Base-by-base conservation (phyloP, 169 alveolate species). In the Ichthyophthirius multifiliis region DNA sequence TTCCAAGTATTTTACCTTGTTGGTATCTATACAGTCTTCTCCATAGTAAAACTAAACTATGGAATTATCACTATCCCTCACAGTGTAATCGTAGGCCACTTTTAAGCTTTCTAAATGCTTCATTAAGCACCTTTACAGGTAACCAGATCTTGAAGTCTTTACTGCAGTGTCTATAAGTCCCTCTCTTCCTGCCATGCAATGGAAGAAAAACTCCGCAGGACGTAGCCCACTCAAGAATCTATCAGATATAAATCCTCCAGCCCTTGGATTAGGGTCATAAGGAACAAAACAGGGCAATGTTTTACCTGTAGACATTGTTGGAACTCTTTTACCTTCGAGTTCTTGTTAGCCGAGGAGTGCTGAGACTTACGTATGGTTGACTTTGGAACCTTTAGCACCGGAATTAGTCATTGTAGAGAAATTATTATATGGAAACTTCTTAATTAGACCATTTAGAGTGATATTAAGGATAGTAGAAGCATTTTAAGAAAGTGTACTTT, bases 101-200 rank as follows among this genome's bases (percentile, higher is more conserved):
- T 96, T 90, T 46, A 96, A 83, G 20, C 97, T 94, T 83, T 98
- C 99, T 91, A 98, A 83, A 45, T 97, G 98, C 88, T 98, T 98
- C 82, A 98, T 93, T 37, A 97, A 83, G 82, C 99, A 98, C 76
- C 99, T 96, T 90, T 99, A 99, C 48, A 99, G 89, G 83, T 99
- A 99, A 18, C 99, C 99, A 67, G 98, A 92, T 77, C 99, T 95
- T 32, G 98, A 95, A 0, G 99, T 98, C 90, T 98, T 98, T 39
- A 98, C 99, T 0, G 99, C 99, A 13, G 99, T 98, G 87, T 98
- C 99, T 67, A 98, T 98, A 39, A 98, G 91, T 16, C 99, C 99
- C 93, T 98, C 99, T 85, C 99, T 96, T 12, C 99, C 99, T 13
- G 99, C 99, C 99, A 98, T 98, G 80, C 99, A 97, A 90, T 98